A percentile compares a stretch with the other conserved stretches of the same genome.
These are phyloP conservation scores for Botrytis squamosa DNA, from an alignment of 2,329 filamentous ascomycete species.

Conservation along the genomic window DNA sequence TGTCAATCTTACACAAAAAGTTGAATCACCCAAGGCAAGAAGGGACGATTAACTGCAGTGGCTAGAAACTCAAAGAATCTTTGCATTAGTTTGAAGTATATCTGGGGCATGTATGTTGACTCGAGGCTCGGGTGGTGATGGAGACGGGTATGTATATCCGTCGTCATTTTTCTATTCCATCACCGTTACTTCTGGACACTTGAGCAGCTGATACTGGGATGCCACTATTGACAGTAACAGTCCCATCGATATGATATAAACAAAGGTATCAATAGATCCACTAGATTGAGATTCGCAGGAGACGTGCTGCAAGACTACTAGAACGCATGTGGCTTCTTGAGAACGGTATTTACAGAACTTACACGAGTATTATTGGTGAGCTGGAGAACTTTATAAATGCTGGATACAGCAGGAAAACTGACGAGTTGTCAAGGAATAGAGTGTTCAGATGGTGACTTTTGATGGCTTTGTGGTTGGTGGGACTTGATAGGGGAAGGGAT, in stretches of 20 bases:
- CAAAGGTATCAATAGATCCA: too few species aligned
- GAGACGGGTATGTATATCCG: too few species aligned
- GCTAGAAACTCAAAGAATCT: too few species aligned
- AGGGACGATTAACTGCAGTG: too few species aligned
- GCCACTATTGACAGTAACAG: neutral
- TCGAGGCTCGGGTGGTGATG: neutral
- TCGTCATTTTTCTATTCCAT: neutral
- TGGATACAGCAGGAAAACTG: neutral
- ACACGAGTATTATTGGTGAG: neutral
- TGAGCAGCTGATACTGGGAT: neutral
- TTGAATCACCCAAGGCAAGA: too few species aligned
- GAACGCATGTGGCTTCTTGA: too few species aligned
- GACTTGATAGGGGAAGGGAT: neutral
- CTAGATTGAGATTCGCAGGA: too few species aligned
- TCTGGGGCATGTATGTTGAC: neutral
- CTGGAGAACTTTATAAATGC: neutral
- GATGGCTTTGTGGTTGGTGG: neutral
- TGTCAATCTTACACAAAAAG: too few species aligned
- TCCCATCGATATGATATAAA: neutral
- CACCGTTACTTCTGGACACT: neutral
- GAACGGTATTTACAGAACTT: neutral
- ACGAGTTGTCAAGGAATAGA: accelerated
- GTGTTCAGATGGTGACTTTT: neutral
- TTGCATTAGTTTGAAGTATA: too few species aligned
- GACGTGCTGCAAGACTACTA: too few species aligned